Conservation (phyloP, 768 basidiomycete genomes). For the Panaeolus papilionaceus region DNA sequence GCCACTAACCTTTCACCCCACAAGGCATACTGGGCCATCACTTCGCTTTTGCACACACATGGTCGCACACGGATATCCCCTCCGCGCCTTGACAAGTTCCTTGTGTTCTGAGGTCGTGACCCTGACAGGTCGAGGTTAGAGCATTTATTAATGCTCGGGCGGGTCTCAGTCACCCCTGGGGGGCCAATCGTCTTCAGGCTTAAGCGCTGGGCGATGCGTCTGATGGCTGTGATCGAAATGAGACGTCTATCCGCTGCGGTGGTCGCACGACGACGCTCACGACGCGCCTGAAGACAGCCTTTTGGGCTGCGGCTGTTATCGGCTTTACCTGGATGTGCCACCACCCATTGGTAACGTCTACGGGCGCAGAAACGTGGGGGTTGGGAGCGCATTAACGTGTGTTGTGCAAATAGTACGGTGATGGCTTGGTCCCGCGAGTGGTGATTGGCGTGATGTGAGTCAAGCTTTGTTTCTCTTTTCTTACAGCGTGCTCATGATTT, state of each 20-base stretch:
- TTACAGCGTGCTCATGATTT: not conserved
- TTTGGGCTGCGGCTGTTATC: constrained; percentile 5
- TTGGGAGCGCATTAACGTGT: constrained; percentile 4
- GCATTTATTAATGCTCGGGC: not conserved
- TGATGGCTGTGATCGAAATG: not conserved
- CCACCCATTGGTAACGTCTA: not conserved
- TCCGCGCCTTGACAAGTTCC: not conserved
- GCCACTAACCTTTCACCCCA: constrained; percentile 5
- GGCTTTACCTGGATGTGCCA: constrained; percentile 5
- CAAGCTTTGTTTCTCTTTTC: not conserved
- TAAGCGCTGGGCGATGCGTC: not conserved
- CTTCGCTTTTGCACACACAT: not conserved
- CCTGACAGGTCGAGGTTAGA: not conserved
- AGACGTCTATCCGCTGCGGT: not conserved
- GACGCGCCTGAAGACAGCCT: not conserved
- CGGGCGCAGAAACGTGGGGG: constrained; percentile 1
- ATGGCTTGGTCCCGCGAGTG: not conserved
- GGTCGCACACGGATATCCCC: not conserved
- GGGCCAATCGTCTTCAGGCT: constrained; percentile 1
- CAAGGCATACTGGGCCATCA: not conserved
- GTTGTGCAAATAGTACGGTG: not conserved
- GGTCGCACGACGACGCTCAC: not conserved
- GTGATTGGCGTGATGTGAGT: constrained; percentile 1
- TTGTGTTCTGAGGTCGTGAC: not conserved
- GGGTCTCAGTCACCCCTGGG: constrained; percentile 1